phyloP scores from a whole-genome alignment of 768 basidiomycete genomes.

The Glaciozyma martinii region DNA sequence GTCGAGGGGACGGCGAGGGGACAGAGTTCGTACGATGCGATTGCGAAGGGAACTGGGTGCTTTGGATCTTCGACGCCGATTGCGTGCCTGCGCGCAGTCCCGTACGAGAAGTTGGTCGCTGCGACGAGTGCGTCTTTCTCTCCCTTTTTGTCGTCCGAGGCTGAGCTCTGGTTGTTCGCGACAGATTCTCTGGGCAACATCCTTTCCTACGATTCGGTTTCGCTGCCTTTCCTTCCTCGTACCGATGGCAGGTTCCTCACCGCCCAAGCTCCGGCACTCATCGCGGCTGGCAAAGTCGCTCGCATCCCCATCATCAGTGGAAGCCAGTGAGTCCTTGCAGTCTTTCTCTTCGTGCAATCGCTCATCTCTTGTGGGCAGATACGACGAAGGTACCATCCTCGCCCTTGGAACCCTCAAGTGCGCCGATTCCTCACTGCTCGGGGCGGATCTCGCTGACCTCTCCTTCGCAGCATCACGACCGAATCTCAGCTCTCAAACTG shows the following conservation, averaged over 20 bases:
- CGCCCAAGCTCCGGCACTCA: background rate
- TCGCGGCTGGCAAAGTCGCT: slow-evolving; percentile 3
- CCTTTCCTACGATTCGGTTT: slow-evolving; percentile 4
- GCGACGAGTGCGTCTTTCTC: slow-evolving; percentile 4
- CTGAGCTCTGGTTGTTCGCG: no score
- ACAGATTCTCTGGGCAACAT: background rate
- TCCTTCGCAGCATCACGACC: slow-evolving; percentile 15
- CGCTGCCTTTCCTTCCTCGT: slow-evolving; percentile 18
- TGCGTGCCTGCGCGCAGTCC: slow-evolving; percentile 7
- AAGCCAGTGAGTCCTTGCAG: background rate
- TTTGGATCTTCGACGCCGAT: background rate
- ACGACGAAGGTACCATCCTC: slow-evolving; percentile 8
- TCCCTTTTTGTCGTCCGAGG: background rate
- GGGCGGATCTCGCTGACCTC: background rate
- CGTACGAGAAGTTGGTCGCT: slow-evolving; percentile 1
- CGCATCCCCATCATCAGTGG: background rate
- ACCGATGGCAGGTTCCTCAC: background rate
- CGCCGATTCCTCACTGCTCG: background rate
- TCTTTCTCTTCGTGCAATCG: background rate
- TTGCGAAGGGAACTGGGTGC: slow-evolving; percentile 8
- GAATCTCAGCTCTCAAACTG: slow-evolving; percentile 6
- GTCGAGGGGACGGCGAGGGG: slow-evolving; percentile 8
- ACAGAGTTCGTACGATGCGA: slow-evolving; percentile 5
- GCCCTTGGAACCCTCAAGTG: background rate
- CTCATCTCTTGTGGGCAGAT: slow-evolving; percentile 10